Percentiles rank a stretch among this genome's conserved stretches.
These are phyloP conservation scores for Ulota crispa DNA, from an alignment of 225 moss, liverwort and hornwort genomes.

Conservation along the genomic window DNA sequence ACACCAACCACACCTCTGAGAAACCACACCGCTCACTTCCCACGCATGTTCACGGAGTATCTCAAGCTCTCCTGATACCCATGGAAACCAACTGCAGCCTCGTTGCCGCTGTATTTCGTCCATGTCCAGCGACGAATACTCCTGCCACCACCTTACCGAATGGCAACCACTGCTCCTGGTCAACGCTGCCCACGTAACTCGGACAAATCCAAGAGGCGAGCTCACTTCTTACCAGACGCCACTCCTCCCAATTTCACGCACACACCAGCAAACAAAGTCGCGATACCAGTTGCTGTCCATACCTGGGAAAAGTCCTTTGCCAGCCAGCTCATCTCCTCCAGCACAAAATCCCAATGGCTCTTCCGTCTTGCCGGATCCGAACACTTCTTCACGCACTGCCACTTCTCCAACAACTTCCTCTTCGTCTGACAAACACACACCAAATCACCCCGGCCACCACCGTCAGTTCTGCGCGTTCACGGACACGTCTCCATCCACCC, in stretches of 20 bases:
- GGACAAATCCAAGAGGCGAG: too few relatives aligned
- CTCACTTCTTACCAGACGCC: background rate
- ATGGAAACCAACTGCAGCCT: background rate
- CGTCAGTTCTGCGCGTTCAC: background rate
- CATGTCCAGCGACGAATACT: background rate
- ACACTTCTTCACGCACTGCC: slow-evolving; percentile 45
- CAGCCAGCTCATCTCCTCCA: slow-evolving; percentile 90
- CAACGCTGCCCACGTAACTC: background rate
- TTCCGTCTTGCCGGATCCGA: slow-evolving; percentile 42
- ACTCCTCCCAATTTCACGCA: background rate
- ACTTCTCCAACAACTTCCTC: slow-evolving; percentile 52
- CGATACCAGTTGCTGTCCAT: background rate
- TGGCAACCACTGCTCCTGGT: background rate
- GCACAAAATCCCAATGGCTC: slow-evolving; percentile 80
- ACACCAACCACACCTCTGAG: background rate
- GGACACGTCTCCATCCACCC: background rate
- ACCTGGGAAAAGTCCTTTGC: slow-evolving; percentile 92
- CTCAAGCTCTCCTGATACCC: background rate
- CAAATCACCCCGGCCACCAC: background rate
- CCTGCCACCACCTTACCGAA: background rate
- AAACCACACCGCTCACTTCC: background rate
- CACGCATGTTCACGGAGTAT: too few relatives aligned
- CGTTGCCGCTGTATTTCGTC: background rate
- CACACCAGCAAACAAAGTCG: background rate
- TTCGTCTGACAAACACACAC: slow-evolving; percentile 33